A percentile compares a stretch with the other conserved stretches of the same genome.
Conservation (phyloP, 352 stramenopile species). For the Detonula confervacea region DNA sequence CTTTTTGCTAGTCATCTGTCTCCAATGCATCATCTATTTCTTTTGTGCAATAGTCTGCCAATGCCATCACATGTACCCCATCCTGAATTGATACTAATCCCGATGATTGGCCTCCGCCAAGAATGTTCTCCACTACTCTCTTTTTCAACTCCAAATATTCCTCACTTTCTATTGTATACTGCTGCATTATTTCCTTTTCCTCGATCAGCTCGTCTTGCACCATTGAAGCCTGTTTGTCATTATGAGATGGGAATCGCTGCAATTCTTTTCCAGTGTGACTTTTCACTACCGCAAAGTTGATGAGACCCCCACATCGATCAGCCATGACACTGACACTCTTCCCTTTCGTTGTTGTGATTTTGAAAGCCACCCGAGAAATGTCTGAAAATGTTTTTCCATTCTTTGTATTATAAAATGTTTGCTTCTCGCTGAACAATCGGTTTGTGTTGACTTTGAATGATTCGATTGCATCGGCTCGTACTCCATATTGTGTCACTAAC, state of each 20-base stretch:
- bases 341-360: slow-evolving; percentile 61
- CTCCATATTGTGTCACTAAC: slow-evolving; percentile 69
- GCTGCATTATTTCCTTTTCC: slow-evolving; percentile 69
- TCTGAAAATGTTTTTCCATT: slow-evolving; percentile 42
- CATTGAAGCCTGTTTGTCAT: slow-evolving; percentile 46
- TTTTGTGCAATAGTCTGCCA: slow-evolving; percentile 76
- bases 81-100: slow-evolving; percentile 76
- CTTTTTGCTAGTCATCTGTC: slow-evolving; percentile 19
- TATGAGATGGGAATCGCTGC: slow-evolving; percentile 62
- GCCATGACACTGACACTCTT: slow-evolving; percentile 64
- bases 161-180: slow-evolving; percentile 78
- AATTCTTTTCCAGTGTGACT: slow-evolving; percentile 62
- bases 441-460: slow-evolving; percentile 57
- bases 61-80: slow-evolving; percentile 76
- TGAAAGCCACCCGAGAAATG: slow-evolving; percentile 61
- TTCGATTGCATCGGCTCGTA: slow-evolving; percentile 66
- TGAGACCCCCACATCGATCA: slow-evolving; percentile 72
- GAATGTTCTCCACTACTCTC: slow-evolving; percentile 55
- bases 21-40: slow-evolving; percentile 42
- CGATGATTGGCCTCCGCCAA: slow-evolving; percentile 31
- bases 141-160: slow-evolving; percentile 83
- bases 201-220: slow-evolving; percentile 48
- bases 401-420: slow-evolving; percentile 34
- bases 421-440: slow-evolving; percentile 52
- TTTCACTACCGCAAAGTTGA: slow-evolving; percentile 74